These are phyloP conservation scores for Fusarium drepaniforme DNA, from an alignment of 2,329 filamentous ascomycete species.

Conservation along the genomic window DNA sequence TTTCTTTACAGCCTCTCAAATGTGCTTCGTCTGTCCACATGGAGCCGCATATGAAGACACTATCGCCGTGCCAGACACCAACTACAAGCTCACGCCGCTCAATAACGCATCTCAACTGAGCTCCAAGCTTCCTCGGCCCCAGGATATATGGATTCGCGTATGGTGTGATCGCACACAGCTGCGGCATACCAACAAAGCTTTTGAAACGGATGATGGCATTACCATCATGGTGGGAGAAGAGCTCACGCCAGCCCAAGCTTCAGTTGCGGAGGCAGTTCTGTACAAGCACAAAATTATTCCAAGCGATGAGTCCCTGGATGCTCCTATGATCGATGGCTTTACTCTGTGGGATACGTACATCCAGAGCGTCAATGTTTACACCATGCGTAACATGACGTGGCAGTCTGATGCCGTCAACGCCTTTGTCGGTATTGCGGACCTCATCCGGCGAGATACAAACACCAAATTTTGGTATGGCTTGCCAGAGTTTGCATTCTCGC, in stretches of 20 bases:
- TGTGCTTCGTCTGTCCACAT: constrained; percentile 23
- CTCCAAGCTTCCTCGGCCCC: not conserved
- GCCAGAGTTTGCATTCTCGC: constrained; percentile 10
- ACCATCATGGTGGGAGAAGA: constrained; percentile 18
- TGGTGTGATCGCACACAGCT: constrained; percentile 21
- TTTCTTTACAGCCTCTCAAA: constrained; percentile 17
- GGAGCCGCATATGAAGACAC: constrained; percentile 19
- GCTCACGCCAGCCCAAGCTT: not conserved
- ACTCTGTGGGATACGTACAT: constrained; percentile 19
- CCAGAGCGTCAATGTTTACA: constrained; percentile 18
- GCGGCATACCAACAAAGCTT: constrained; percentile 8
- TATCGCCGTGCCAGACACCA: not conserved
- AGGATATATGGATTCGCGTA: constrained; percentile 9
- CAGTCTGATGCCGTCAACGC: constrained; percentile 26
- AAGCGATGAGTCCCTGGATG: constrained; percentile 2
- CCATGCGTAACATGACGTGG: constrained; percentile 22
- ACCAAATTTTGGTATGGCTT: constrained; percentile 29
- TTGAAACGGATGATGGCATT: constrained; percentile 10
- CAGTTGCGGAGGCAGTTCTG: not conserved
- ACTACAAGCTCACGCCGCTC: not conserved
- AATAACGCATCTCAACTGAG: constrained; percentile 13
- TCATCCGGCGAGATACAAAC: constrained; percentile 16
- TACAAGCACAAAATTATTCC: constrained; percentile 16
- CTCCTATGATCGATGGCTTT: constrained; percentile 2
- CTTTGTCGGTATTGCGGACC: constrained; percentile 24